Percentiles rank a stretch among this genome's conserved stretches.
Evolutionary conservation across 2,329 filamentous ascomycete genomes (phyloP).

Genomic region (Immersiporthe knoxdaviesiana): DNA sequence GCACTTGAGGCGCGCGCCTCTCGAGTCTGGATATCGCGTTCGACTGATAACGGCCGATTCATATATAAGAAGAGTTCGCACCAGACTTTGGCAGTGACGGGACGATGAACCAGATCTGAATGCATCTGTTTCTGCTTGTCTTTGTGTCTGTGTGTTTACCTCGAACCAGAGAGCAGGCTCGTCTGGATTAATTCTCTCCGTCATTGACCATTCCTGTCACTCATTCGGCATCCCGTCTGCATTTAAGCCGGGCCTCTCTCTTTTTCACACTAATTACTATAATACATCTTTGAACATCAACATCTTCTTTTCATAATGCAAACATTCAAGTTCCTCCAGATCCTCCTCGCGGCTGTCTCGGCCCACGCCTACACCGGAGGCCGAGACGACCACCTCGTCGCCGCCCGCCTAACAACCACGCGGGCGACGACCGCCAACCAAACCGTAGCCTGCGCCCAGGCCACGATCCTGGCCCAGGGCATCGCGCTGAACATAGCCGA

Average conservation of each 20-base stretch:
- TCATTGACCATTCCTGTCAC: slow-evolving; percentile 20
- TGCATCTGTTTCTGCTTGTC: not conserved
- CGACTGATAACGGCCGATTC: not conserved
- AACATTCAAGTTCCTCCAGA: slow-evolving; percentile 11
- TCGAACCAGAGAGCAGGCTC: slow-evolving; percentile 18
- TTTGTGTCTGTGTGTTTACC: not conserved
- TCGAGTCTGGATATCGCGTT: not conserved
- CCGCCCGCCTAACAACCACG: slow-evolving; percentile 3
- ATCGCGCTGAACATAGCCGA: slow-evolving; percentile 34
- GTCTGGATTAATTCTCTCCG: slow-evolving; percentile 10
- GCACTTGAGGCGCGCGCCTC: not conserved
- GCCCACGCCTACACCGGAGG: slow-evolving; percentile 1
- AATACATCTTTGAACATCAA: slow-evolving; percentile 4
- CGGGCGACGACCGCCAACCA: slow-evolving; percentile 3
- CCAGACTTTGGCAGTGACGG: not conserved
- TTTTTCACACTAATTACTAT: not conserved
- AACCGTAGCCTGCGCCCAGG: slow-evolving; percentile 25
- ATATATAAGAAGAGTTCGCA: not conserved
- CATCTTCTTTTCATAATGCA: slow-evolving; percentile 16
- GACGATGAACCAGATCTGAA: not conserved
- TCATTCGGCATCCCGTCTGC: slow-evolving; percentile 10
- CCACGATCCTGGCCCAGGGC: slow-evolving; percentile 32
- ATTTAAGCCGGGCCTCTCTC: not conserved
- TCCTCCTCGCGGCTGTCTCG: slow-evolving; percentile 8
- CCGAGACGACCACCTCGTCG: not conserved